Base-by-base conservation (phyloP, 352 stramenopile species). In the Phytophthora constricta region DNA sequence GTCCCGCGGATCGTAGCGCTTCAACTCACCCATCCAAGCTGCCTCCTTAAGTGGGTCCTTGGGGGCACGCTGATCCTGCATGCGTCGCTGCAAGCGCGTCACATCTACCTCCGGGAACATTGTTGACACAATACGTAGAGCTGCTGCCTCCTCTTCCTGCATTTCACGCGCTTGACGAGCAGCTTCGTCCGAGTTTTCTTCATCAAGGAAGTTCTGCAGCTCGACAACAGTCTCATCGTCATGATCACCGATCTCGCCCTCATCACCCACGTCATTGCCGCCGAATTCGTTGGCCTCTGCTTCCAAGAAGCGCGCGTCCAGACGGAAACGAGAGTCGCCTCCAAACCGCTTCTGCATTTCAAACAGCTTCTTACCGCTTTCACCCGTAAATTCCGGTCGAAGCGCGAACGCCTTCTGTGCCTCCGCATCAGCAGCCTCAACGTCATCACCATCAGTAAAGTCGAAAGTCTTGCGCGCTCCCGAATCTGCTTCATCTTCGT, bases 291-390 rank as follows among this genome's bases (percentile, higher is more conserved):
- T 82, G 33, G 82, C 77, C 9, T 88, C 76, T 26, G 85, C 70
- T 31, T 91, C 85, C 37, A 92, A 77, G 68, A 94, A 94, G 3
- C 86, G 84, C 19, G 80, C 81, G 58, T 94, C 86, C 51, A 94
- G 72, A 37, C 82, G 82, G 70, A 94, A 94, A 47, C 86, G 86
- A 68, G 89, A 73, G 59, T 94, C 86, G 16, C 86, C 84, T 42
- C 80, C 79, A 53, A 92, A 94, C 2, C 82, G 81, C 58, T 92
- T 94, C 54, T 94, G 86, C 74, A 94, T 74, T 67, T 94, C 86
- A 60, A 94, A 94, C 37, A 94, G 56, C 59, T 87, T 83, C 58
- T 88, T 88, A 58, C 86, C 86, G 17, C 75, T 75, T 53, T 82
- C 78, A 9, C 86, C 86, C 5, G 90, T 56, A 48, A 94, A 94